Evolutionary conservation across 495 filamentous ascomycete genomes (phyloP), one percentile per base, ranked within the genome.

Genomic region (Penicillium nucicola): DNA sequence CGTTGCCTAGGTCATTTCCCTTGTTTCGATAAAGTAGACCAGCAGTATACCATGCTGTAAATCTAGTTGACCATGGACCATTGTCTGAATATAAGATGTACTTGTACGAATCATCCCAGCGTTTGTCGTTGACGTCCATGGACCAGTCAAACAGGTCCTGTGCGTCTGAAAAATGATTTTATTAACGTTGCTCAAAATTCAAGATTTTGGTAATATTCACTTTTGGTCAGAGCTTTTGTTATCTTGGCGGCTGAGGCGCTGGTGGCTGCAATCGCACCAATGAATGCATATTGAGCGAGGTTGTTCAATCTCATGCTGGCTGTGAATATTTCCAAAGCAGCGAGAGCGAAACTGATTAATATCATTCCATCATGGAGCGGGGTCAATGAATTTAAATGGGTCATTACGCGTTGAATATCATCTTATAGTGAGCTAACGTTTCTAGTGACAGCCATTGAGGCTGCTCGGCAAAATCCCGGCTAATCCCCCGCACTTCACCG

Each of bases 81-180:
- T 52, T 62, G 33, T 65, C 58, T 3, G 58, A 46, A 35, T 65
- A 67, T 37, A 50, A 59, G 33, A 64, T 50, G 33, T 53, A 60
- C n/a, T 64, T 67, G 36, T 67, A 67, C 0, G 61, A 62, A 33
- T 62, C 48, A 28, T 67, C 64, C 51, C 53, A 67, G 1, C 64
- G 55, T 8, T 55, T 48, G 37, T 64, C 64, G 43, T 61, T 64
- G 45, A 64, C 56, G 20, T 50, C 44, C 57, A 67, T 67, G 1
- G 61, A 58, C 32, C 50, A 67, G 44, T 67, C 53, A 36, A 67
- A 67, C 6, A 67, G 48, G 23, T 50, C 48, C 45, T 67, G 58
- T 14, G 64, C 64, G 41, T 51, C 64, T 67, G 15, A 22, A 1
- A 19, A n/a, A n/a, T n/a, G n/a, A n/a, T n/a, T n/a, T n/a, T n/a